A percentile compares a stretch with the other conserved stretches of the same genome.
phyloP scores from a whole-genome alignment of 2,329 filamentous ascomycete species.

The Calonectria pseudoturangicola region DNA sequence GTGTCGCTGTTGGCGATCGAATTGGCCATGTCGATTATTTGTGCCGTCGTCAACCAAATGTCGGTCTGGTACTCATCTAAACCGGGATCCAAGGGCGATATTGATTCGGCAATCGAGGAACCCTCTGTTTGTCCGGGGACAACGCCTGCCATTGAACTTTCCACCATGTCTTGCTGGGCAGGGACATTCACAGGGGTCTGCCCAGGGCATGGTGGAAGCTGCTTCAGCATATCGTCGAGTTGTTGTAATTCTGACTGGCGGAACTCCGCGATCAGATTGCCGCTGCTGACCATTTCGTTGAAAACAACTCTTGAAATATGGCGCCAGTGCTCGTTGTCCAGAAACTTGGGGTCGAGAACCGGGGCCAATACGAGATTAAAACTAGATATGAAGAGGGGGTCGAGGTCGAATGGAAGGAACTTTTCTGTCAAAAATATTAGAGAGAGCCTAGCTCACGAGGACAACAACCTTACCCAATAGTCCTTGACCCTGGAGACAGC shows the following conservation, averaged over 20 bases:
- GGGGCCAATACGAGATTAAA: conserved; percentile 64
- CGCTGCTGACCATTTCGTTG: conserved; percentile 67
- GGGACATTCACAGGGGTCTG: conserved; percentile 28
- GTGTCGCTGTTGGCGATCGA: conserved; percentile 66
- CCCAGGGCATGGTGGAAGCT: conserved; percentile 47
- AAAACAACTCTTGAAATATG: conserved; percentile 65
- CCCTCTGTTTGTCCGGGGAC: neutral
- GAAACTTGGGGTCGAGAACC: conserved; percentile 58
- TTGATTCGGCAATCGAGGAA: conserved; percentile 28
- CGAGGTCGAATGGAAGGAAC: conserved; percentile 69
- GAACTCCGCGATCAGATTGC: conserved; percentile 67
- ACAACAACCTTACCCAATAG: conserved; percentile 64
- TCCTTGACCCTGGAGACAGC: conserved; percentile 65
- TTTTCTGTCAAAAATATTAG: conserved; percentile 58
- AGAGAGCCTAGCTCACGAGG: neutral
- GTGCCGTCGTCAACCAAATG: conserved; percentile 64
- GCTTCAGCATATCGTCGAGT: conserved; percentile 62
- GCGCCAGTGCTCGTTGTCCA: conserved; percentile 62
- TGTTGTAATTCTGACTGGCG: conserved; percentile 67
- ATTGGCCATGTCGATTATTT: conserved; percentile 68
- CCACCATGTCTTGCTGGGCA: conserved; percentile 43
- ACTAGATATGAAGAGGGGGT: conserved; percentile 65
- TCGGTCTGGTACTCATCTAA: conserved; percentile 54
- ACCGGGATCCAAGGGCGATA: conserved; percentile 42
- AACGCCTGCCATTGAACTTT: neutral